phyloP scores from a whole-genome alignment of 2,329 filamentous ascomycete species.

The Fusarium praegraminearum region DNA sequence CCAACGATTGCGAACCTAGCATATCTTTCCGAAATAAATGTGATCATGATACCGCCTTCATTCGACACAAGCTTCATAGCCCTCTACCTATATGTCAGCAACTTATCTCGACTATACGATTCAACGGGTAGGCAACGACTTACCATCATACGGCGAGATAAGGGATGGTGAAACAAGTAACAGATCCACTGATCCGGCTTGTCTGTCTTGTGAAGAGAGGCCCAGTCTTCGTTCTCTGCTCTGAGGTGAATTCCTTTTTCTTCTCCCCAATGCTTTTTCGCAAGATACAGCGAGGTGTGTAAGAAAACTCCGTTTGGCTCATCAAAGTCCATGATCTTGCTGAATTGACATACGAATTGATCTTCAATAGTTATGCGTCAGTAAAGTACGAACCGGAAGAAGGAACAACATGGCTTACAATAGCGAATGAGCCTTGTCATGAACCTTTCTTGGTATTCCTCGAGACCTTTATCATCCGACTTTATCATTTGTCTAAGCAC shows the following conservation, averaged over 20 bases:
- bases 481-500: constrained; percentile 15
- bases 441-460: constrained; percentile 9
- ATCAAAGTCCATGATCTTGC: constrained; percentile 8
- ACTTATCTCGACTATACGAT: not conserved
- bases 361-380: constrained; percentile 5
- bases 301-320: constrained; percentile 9
- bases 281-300: not conserved
- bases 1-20: constrained; percentile 7
- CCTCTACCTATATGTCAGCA: constrained; percentile 8
- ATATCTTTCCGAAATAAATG: not conserved
- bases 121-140: not conserved
- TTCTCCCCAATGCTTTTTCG: constrained; percentile 3
- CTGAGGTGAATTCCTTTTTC: constrained; percentile 11
- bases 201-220: constrained; percentile 2
- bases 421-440: constrained; percentile 16
- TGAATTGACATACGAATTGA: constrained; percentile 12
- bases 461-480: constrained; percentile 2
- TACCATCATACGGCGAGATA: constrained; percentile 12
- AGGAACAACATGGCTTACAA: not conserved
- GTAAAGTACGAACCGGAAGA: not conserved
- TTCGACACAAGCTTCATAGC: not conserved
- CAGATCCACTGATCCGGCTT: constrained; percentile 3
- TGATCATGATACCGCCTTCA: not conserved
- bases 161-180: not conserved
- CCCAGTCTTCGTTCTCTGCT: constrained; percentile 16